These are phyloP conservation scores for cucumber (Cucumis sativus) DNA, from an alignment of 306 rosid genomes.

Conservation along the genomic window DNA sequence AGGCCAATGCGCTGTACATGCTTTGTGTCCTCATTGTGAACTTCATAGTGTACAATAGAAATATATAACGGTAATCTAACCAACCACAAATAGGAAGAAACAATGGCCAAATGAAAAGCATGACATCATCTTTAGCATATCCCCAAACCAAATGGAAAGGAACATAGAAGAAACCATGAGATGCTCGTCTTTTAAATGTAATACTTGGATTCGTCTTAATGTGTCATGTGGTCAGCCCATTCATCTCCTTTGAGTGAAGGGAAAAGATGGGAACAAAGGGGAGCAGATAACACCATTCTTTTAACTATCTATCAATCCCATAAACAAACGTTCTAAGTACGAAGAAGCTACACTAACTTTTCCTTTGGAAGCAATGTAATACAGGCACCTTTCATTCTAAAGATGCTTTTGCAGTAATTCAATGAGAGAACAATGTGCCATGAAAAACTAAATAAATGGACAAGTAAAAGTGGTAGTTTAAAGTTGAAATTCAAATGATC, in stretches of 20 bases:
- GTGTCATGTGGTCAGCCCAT: neutral
- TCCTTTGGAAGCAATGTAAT: neutral
- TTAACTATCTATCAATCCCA: neutral
- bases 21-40: neutral
- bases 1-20: neutral
- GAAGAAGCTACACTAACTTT: neutral
- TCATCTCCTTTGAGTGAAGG: no score
- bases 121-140: neutral
- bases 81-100: neutral
- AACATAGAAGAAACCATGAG: neutral
- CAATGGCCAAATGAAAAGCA: neutral
- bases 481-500: neutral
- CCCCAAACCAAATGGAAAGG: neutral
- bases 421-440: neutral
- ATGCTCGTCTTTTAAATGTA: neutral
- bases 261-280: neutral
- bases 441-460: neutral
- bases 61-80: neutral
- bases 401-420: neutral
- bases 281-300: neutral
- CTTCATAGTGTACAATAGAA: neutral
- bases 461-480: neutral
- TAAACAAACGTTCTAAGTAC: neutral
- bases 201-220: neutral
- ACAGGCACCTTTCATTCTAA: neutral